These are phyloP conservation scores for Aspergillus sp. DNA, from an alignment of 2,329 filamentous ascomycete genomes.

Conservation along the genomic window DNA sequence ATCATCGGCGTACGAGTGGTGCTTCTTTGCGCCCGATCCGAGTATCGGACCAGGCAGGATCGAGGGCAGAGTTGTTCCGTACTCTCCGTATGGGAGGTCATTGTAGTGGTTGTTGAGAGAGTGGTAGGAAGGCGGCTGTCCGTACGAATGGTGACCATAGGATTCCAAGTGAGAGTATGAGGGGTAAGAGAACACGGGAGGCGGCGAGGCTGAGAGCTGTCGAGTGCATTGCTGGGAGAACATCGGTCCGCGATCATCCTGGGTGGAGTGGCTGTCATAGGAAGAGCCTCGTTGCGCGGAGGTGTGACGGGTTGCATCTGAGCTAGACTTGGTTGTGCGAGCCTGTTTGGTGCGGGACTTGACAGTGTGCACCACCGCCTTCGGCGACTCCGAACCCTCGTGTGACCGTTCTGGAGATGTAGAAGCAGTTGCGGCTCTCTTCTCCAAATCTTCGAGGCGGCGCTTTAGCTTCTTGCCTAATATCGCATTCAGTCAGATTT, in stretches of 20 bases:
- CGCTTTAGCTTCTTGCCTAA: slow-evolving; percentile 68
- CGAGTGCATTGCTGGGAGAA: slow-evolving; percentile 61
- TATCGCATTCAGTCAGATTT: slow-evolving; percentile 4
- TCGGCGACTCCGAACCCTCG: slow-evolving; percentile 51
- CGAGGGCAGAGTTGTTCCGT: slow-evolving; percentile 44
- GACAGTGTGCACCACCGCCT: slow-evolving; percentile 20
- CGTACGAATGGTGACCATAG: slow-evolving; percentile 39
- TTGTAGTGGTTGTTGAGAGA: slow-evolving; percentile 34
- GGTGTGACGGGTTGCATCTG: slow-evolving; percentile 25
- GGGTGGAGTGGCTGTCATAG: slow-evolving; percentile 35
- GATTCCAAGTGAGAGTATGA: slow-evolving; percentile 50
- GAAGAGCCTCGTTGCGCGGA: slow-evolving; percentile 35
- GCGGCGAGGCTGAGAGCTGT: slow-evolving; percentile 61
- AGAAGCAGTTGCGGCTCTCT: slow-evolving; percentile 62
- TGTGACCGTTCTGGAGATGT: slow-evolving; percentile 62
- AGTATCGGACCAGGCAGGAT: slow-evolving; percentile 48
- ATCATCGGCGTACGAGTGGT: slow-evolving; percentile 55
- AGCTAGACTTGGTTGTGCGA: slow-evolving; percentile 30
- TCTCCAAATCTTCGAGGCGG: slow-evolving; percentile 65
- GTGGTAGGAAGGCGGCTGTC: slow-evolving; percentile 39
- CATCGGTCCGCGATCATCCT: slow-evolving; percentile 54
- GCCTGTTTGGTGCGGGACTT: slow-evolving; percentile 30
- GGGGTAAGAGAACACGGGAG: slow-evolving; percentile 57
- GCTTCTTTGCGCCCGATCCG: slow-evolving; percentile 51
- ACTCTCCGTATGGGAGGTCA: slow-evolving; percentile 38